Conservation (phyloP, 2,329 filamentous ascomycete genomes). For the Leptographium galeiforme region DNA sequence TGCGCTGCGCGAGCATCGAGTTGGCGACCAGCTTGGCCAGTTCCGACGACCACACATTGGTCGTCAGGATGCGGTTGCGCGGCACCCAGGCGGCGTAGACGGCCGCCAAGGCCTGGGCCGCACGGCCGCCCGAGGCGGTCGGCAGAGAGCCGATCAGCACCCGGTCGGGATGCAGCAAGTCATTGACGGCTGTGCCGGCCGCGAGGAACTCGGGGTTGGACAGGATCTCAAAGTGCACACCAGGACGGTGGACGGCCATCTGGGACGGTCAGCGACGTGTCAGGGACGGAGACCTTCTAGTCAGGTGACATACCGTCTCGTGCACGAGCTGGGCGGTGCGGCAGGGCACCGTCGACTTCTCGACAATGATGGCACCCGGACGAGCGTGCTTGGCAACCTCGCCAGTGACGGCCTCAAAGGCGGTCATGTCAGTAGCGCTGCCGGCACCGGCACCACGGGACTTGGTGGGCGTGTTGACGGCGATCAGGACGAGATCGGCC, state of each 20-base stretch:
- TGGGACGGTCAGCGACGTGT: constrained; percentile 13
- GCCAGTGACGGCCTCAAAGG: constrained; percentile 55
- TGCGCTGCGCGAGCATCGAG: constrained; percentile 66
- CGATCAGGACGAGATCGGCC: constrained; percentile 62
- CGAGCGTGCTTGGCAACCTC: constrained; percentile 55
- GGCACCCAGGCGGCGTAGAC: constrained; percentile 64
- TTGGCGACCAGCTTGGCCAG: constrained; percentile 69
- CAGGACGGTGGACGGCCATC: constrained; percentile 46
- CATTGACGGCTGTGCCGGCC: constrained; percentile 60
- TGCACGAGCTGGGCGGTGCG: constrained; percentile 57
- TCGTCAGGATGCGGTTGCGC: constrained; percentile 51
- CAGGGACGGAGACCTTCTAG: background rate
- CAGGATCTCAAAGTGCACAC: constrained; percentile 58
- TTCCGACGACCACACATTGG: constrained; percentile 67
- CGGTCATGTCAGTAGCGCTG: constrained; percentile 57
- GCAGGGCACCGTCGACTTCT: constrained; percentile 72
- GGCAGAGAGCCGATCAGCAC: constrained; percentile 60
- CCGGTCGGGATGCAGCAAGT: constrained; percentile 58
- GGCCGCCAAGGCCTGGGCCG: constrained; percentile 48
- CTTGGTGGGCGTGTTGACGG: constrained; percentile 73
- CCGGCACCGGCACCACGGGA: constrained; percentile 55
- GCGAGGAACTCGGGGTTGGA: constrained; percentile 75
- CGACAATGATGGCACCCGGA: constrained; percentile 59
- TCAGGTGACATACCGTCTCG: constrained; percentile 41
- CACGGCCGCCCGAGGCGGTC: constrained; percentile 44